phyloP scores from a whole-genome alignment of 2,329 filamentous ascomycete species.

The Fusarium burgessii region DNA sequence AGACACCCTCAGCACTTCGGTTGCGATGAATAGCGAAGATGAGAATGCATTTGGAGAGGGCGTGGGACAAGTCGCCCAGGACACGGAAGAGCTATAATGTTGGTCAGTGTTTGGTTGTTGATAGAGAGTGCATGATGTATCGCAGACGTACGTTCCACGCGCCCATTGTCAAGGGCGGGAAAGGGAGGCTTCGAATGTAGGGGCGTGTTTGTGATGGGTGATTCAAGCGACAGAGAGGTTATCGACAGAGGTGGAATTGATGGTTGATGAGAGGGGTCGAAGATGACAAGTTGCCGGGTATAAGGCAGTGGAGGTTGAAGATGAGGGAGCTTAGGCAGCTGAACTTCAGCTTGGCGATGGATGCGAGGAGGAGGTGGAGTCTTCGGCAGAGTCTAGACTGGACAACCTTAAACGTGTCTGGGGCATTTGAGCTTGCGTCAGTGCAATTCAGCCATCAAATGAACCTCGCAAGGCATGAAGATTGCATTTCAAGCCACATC shows the following conservation, averaged over 20 bases:
- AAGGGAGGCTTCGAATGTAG: conserved; percentile 27
- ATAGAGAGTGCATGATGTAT: neutral
- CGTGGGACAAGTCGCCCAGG: conserved; percentile 85
- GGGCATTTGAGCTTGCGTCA: conserved; percentile 45
- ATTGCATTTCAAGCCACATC: conserved; percentile 34
- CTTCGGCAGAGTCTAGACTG: neutral
- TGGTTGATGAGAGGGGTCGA: conserved; percentile 8
- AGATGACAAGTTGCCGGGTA: conserved; percentile 31
- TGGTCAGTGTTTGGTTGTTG: conserved; percentile 21
- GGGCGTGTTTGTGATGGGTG: conserved; percentile 19
- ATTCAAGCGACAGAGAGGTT: neutral
- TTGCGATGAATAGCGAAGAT: conserved; percentile 93
- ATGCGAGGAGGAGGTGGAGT: conserved; percentile 40
- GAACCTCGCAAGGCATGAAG: neutral
- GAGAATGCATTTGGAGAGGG: conserved; percentile 87
- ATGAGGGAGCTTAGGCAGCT: conserved; percentile 25
- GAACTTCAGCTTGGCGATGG: conserved; percentile 35
- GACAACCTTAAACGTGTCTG: conserved; percentile 21
- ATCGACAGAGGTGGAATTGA: neutral
- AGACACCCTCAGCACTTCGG: conserved; percentile 88
- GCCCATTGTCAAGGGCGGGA: conserved; percentile 50
- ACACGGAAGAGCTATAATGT: conserved; percentile 74
- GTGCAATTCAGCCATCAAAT: conserved; percentile 16
- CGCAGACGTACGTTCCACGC: conserved; percentile 55
- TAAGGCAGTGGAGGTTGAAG: conserved; percentile 3